Conservation (phyloP, 176 grass and related monocot genomes). For the Ampelocalamus luodianensis region DNA sequence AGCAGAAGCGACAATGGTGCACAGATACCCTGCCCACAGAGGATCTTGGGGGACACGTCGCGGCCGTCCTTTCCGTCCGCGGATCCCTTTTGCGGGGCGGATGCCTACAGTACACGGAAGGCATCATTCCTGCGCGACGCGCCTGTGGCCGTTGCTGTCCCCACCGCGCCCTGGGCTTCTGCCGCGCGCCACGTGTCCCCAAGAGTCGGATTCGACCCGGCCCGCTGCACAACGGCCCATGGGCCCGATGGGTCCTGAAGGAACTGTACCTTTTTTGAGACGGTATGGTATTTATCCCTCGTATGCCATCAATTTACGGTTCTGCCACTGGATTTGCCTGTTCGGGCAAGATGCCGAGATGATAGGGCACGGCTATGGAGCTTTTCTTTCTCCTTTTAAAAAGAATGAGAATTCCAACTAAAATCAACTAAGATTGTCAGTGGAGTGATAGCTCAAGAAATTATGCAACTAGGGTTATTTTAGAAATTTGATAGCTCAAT, state of each 20-base stretch:
- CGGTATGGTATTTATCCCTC: neutral
- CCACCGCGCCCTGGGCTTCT: too few species aligned
- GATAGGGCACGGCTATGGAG: neutral
- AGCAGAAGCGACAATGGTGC: neutral
- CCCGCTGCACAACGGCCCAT: neutral
- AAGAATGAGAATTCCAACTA: neutral
- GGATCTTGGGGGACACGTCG: neutral
- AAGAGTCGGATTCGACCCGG: neutral
- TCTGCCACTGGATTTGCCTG: neutral
- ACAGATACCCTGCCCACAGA: neutral
- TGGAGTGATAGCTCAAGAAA: neutral
- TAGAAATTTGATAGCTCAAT: neutral
- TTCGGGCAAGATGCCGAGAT: neutral
- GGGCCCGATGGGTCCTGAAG: neutral
- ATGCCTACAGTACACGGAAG: conserved; percentile 40
- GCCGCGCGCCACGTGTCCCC: neutral
- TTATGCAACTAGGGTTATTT: neutral
- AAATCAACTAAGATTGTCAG: neutral
- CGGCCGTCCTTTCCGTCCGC: neutral
- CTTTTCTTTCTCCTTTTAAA: neutral
- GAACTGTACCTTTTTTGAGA: neutral
- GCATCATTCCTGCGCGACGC: conserved; percentile 40
- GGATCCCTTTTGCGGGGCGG: neutral
- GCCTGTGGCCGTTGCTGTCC: conserved; percentile 11
- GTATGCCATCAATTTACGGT: neutral